phyloP scores from a whole-genome alignment of 257 asterid genomes.

The Penstemon eatonii region DNA sequence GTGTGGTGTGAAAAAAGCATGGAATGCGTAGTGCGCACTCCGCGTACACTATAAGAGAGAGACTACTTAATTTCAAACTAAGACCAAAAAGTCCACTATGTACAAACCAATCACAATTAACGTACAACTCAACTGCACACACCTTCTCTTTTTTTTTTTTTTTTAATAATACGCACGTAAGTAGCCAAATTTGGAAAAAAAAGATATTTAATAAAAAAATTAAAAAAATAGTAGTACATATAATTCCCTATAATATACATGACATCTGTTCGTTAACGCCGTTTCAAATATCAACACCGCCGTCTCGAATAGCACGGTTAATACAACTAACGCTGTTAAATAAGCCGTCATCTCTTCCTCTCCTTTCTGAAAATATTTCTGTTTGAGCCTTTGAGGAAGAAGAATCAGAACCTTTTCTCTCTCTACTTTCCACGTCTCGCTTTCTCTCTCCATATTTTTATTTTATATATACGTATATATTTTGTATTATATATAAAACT shows the following conservation, averaged over 20 bases:
- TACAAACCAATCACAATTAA: slow-evolving; percentile 10
- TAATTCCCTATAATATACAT: not conserved
- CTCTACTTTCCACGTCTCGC: slow-evolving; percentile 43
- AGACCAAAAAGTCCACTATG: slow-evolving; percentile 7
- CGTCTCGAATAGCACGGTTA: not conserved
- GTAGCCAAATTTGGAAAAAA: slow-evolving; percentile 6
- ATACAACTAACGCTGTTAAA: slow-evolving; percentile 29
- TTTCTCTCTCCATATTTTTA: slow-evolving; percentile 23
- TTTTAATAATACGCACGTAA: too few species aligned
- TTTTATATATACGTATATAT: too few species aligned
- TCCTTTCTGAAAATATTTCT: slow-evolving; percentile 31
- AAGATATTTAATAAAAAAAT: not conserved
- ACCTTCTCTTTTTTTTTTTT: not conserved
- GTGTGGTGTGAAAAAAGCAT: slow-evolving; percentile 34
- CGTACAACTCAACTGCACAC: slow-evolving; percentile 20
- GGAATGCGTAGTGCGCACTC: slow-evolving; percentile 58
- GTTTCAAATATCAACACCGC: not conserved
- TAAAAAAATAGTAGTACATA: not conserved
- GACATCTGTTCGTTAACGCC: not conserved
- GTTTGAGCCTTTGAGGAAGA: slow-evolving; percentile 28
- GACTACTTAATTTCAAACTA: slow-evolving; percentile 20
- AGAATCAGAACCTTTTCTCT: slow-evolving; percentile 46
- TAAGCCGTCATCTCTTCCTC: slow-evolving; percentile 35
- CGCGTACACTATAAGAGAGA: slow-evolving; percentile 55
- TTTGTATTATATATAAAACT: slow-evolving; percentile 20